phyloP scores from a whole-genome alignment of 805 yeast genomes.

The Metschnikowia santaceciliae region DNA sequence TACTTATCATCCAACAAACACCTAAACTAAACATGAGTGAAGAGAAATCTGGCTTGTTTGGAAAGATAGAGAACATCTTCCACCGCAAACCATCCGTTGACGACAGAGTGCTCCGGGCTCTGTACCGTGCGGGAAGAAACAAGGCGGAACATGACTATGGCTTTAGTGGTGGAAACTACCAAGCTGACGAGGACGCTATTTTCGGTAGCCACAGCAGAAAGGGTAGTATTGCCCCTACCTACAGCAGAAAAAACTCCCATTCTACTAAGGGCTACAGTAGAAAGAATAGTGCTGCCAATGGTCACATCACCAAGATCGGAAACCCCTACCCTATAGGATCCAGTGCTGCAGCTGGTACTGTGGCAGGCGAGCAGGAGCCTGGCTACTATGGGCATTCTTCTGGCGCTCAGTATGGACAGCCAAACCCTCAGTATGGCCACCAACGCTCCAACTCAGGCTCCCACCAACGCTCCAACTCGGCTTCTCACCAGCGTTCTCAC shows the following conservation, averaged over 20 bases:
- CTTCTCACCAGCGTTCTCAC: constrained; percentile 1
- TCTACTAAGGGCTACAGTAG: not conserved
- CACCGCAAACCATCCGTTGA: constrained; percentile 2
- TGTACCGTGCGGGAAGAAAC: constrained; percentile 15
- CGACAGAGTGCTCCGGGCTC: constrained; percentile 11
- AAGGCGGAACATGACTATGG: constrained; percentile 9
- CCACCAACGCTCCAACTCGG: not conserved
- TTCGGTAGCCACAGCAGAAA: constrained; percentile 2
- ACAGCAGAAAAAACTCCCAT: not conserved
- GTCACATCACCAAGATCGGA: not conserved
- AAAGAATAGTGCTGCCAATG: not conserved
- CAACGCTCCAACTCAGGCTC: constrained; percentile 1
- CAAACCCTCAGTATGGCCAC: not conserved
- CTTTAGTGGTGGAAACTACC: not conserved
- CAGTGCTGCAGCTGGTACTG: constrained; percentile 11
- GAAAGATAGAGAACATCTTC: constrained; percentile 10
- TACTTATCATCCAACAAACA: not conserved
- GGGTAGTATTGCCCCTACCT: not conserved
- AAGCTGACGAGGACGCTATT: not conserved
- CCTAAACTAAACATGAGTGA: constrained; percentile 8
- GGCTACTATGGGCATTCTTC: not conserved
- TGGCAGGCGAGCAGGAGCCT: constrained; percentile 6
- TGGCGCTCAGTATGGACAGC: no score
- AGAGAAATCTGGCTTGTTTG: constrained; percentile 11
- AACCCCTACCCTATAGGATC: constrained; percentile 6